Evolutionary conservation across 1,139 yeast genomes (phyloP), one percentile per base, ranked within the genome.

Genomic region (Yamadazyma dendronema): DNA sequence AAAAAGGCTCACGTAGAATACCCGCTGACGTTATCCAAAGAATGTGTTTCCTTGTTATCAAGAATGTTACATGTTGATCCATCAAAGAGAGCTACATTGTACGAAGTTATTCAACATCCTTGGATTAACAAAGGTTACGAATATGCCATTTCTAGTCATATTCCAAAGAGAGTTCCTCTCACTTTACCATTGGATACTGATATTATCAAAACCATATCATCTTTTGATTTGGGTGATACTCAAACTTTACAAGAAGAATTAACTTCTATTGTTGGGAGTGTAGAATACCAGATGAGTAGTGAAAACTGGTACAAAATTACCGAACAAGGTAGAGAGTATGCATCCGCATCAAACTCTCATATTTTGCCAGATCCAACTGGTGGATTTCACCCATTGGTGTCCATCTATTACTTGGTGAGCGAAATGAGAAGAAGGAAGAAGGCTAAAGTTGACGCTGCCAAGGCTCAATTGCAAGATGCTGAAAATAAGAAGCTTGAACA

Each of bases 71-170:
- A 89, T 28, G 97, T 92, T 5, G 88, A 88, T 53, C 95, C 97
- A 4, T 53, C 66, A 3, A 80, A 80, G 44, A 79, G 99, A 54
- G 96, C 96, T 1, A 62, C 84, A 0, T 68, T 94, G 43, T 71
- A 74, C 40, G 96, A 89, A 54, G 87, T 92, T 6, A 74, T 85
- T 49, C 72, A 77, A 42, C 98, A 92, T 52, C 97, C 96, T 2
- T 92, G 99, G 99, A 84, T 94, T 88, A 75, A 74, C 42, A 82
- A 83, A 56, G 97, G 97, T 13, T 89, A 79, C 55, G 96, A 89
- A 42, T 77, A 75, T 32, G 76, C 83, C 0, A 82, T 87, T 3
- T 75, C 81, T 5, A 80, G 81, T 34, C 84, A 81, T 56, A 62
- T 92, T 28, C 96, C 97, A 0, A 74, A 72, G 37, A 72, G 98